Evolutionary conservation across 805 yeast species (phyloP).

Genomic region (Candida rishiriensis): DNA sequence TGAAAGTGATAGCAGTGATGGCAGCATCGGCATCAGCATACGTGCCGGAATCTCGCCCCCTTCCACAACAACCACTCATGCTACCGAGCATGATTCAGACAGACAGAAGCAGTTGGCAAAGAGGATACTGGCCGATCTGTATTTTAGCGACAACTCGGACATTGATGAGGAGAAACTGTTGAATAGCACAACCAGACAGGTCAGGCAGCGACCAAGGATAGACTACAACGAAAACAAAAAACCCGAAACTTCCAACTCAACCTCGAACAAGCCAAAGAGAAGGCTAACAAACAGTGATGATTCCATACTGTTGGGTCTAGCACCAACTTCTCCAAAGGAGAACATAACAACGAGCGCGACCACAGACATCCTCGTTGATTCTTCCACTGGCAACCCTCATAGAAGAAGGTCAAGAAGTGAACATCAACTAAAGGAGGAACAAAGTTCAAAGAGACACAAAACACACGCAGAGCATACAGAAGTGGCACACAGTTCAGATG

Average conservation of each 20-base stretch:
- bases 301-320: too few relatives aligned
- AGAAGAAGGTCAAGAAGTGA: too few relatives aligned
- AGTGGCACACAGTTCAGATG: too few relatives aligned
- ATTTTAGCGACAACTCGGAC: constrained; percentile 23
- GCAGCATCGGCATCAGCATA: constrained; percentile 1
- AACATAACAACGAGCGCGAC: neutral
- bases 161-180: constrained; percentile 15
- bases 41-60: neutral
- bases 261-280: neutral
- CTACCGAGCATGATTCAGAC: constrained; percentile 1
- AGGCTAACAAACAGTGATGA: too few relatives aligned
- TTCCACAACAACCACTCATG: neutral
- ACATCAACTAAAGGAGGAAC: too few relatives aligned
- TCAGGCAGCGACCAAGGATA: constrained; percentile 16
- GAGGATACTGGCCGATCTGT: constrained; percentile 17
- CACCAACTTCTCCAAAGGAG: neutral
- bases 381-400: too few relatives aligned
- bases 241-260: constrained; percentile 1
- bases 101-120: constrained; percentile 11
- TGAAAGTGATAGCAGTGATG: too few relatives aligned
- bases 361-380: too few relatives aligned
- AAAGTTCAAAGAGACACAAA: too few relatives aligned
- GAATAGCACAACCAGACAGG: constrained; percentile 11
- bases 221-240: constrained; percentile 25
- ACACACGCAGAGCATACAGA: too few relatives aligned